phyloP scores from a whole-genome alignment of 2,329 filamentous ascomycete genomes.

The Calonectria hawksworthii region DNA sequence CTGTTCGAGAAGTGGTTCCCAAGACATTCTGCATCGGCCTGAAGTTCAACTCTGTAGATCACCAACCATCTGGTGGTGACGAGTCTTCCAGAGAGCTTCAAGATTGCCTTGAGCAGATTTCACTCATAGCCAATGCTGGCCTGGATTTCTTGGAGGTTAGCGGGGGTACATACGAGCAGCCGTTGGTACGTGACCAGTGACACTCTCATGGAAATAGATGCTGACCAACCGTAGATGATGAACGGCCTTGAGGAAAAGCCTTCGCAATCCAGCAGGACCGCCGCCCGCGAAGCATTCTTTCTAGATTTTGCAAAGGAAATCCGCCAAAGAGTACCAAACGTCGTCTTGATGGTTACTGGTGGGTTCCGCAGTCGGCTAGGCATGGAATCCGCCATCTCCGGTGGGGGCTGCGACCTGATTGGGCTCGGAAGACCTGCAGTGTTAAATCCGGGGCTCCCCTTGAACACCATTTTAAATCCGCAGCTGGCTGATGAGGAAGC shows the following conservation, averaged over 20 bases:
- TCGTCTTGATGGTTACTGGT: conserved; percentile 71
- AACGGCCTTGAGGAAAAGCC: conserved; percentile 30
- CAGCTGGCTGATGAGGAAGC: conserved; percentile 35
- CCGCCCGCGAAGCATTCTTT: conserved; percentile 76
- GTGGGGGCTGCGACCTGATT: conserved; percentile 57
- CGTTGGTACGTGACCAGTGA: conserved; percentile 51
- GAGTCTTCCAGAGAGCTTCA: conserved; percentile 53
- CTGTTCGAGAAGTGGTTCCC: conserved; percentile 55
- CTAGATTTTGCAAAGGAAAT: conserved; percentile 73
- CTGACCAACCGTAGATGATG: conserved; percentile 51
- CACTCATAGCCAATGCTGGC: conserved; percentile 60
- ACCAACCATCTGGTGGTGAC: conserved; percentile 53
- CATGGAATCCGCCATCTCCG: conserved; percentile 56
- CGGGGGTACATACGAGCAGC: conserved; percentile 72
- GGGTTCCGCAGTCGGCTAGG: conserved; percentile 68
- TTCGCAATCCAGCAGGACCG: conserved; percentile 53
- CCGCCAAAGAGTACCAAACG: conserved; percentile 57
- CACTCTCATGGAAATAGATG: not conserved
- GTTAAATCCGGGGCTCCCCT: conserved; percentile 54
- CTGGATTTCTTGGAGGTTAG: conserved; percentile 79
- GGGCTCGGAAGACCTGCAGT: conserved; percentile 57
- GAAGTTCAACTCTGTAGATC: conserved; percentile 71
- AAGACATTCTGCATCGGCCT: conserved; percentile 63
- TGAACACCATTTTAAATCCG: conserved; percentile 40
- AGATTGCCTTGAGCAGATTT: conserved; percentile 71